Percentiles rank a stretch among this genome's conserved stretches.
phyloP scores from a whole-genome alignment of 2,329 filamentous ascomycete genomes.

The Cercospora zeina region DNA sequence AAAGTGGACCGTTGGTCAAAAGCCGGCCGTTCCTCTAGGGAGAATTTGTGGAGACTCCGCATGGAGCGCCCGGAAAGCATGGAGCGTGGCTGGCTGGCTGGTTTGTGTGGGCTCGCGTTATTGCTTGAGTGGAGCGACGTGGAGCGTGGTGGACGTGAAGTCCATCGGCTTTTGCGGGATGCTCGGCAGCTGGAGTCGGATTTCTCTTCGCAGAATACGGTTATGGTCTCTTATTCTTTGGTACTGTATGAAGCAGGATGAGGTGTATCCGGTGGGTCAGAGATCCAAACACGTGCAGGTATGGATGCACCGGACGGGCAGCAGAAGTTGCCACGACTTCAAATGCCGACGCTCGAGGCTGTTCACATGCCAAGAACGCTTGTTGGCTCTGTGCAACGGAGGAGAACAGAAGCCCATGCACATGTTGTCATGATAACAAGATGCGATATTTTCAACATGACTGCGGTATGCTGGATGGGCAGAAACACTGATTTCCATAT shows the following conservation, averaged over 20 bases:
- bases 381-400: not conserved
- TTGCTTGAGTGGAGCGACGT: constrained; percentile 2
- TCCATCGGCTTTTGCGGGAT: constrained; percentile 8
- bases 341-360: not conserved
- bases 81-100: not conserved
- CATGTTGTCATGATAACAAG: not conserved
- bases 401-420: not conserved
- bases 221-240: not conserved
- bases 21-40: not conserved
- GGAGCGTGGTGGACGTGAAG: not conserved
- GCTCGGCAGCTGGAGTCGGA: constrained; percentile 6
- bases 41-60: constrained; percentile 14
- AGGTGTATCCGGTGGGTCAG: not conserved
- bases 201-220: no score
- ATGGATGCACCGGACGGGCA: no score
- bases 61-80: constrained; percentile 2
- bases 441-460: not conserved
- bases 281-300: not conserved
- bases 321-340: not conserved
- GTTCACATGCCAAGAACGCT: not conserved
- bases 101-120: constrained; percentile 13
- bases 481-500: not conserved
- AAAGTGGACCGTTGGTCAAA: not conserved
- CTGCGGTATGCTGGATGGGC: not conserved
- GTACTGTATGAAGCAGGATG: not conserved